Evolutionary conservation across 2,329 filamentous ascomycete species (phyloP).

Genomic region (Penicillium verrucosum): DNA sequence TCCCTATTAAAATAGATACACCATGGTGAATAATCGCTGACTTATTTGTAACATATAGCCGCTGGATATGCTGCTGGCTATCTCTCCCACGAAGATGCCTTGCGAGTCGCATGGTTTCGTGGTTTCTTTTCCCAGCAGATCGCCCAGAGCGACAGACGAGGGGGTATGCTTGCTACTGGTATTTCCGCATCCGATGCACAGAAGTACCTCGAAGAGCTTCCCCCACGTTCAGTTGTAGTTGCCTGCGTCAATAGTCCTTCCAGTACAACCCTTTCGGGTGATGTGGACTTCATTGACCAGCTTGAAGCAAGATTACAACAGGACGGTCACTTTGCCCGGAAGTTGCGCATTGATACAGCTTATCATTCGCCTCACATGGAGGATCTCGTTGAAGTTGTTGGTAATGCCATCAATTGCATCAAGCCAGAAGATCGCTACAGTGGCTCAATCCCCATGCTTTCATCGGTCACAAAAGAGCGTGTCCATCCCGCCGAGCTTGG

Average conservation of each 20-base stretch:
- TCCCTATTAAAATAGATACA: background rate
- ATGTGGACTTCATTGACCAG: constrained; percentile 47
- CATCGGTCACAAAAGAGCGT: constrained; percentile 25
- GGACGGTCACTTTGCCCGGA: constrained; percentile 18
- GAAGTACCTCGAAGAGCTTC: constrained; percentile 14
- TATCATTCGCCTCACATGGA: constrained; percentile 28
- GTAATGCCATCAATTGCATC: constrained; percentile 14
- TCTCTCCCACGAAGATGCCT: constrained; percentile 20
- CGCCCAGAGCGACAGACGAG: constrained; percentile 19
- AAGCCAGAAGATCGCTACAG: constrained; percentile 10
- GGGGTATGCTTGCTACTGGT: constrained; percentile 30
- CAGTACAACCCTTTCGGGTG: constrained; percentile 54
- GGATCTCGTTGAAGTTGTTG: constrained; percentile 13
- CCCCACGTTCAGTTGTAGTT: constrained; percentile 14
- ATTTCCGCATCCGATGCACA: constrained; percentile 12
- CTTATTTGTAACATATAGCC: constrained; percentile 3
- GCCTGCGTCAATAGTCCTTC: constrained; percentile 52
- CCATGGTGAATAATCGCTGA: background rate
- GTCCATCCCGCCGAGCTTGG: constrained; percentile 14
- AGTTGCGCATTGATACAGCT: constrained; percentile 21
- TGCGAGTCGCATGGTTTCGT: constrained; percentile 24
- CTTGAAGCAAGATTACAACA: constrained; percentile 45
- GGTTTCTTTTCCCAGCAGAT: constrained; percentile 16
- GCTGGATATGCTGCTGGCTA: constrained; percentile 28
- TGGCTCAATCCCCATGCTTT: constrained; percentile 18